These are phyloP conservation scores for Neonothopanus nambi DNA, from an alignment of 1,284 basidiomycete species.

Conservation along the genomic window DNA sequence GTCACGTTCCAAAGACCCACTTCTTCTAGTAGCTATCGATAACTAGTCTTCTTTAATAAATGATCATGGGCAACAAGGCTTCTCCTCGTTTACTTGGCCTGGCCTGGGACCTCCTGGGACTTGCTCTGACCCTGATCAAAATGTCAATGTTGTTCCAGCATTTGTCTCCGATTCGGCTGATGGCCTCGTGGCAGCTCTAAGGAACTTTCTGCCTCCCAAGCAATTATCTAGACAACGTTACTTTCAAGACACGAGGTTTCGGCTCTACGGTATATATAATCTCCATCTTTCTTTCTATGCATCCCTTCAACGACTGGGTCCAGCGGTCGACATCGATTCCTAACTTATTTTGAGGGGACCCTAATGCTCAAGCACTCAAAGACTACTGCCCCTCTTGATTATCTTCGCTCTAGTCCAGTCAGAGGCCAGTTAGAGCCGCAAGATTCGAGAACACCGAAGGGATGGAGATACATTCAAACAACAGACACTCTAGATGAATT, in stretches of 20 bases:
- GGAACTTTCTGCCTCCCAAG: constrained; percentile 2
- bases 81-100: no score
- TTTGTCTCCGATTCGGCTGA: background rate
- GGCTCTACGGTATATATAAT: background rate
- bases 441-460: constrained; percentile 50
- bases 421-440: constrained; percentile 70
- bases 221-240: constrained; percentile 12
- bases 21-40: no score
- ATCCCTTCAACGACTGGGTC: no score
- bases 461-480: constrained; percentile 71
- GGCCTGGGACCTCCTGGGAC: no score
- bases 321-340: no score
- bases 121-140: no score
- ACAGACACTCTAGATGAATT: constrained; percentile 74
- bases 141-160: no score
- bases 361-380: constrained; percentile 17
- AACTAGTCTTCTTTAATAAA: no score
- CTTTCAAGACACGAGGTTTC: constrained; percentile 13
- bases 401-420: constrained; percentile 61
- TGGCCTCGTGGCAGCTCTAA: background rate
- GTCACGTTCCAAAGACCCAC: no score
- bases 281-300: background rate
- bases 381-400: constrained; percentile 42
- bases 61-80: no score
- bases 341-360: background rate